A percentile compares a stretch with the other conserved stretches of the same genome.
phyloP scores from a whole-genome alignment of 2,329 filamentous ascomycete species.

The Clonostachys sp. region DNA sequence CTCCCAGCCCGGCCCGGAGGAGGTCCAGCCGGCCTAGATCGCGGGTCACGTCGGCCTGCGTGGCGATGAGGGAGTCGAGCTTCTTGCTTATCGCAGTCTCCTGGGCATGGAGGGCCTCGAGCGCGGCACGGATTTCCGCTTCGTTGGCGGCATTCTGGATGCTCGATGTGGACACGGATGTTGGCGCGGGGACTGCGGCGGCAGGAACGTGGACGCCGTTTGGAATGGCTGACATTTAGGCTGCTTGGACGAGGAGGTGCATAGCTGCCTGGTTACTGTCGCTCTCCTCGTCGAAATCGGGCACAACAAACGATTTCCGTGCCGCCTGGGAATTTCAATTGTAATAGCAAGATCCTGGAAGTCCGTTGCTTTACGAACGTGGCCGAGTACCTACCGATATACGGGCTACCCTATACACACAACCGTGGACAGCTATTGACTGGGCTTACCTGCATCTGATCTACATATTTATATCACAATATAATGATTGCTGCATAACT shows the following conservation, averaged over 20 bases:
- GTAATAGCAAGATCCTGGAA: not conserved
- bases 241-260: slow-evolving; percentile 28
- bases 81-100: slow-evolving; percentile 71
- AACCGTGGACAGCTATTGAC: too few species aligned
- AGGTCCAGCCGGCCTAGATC: slow-evolving; percentile 86
- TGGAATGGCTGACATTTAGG: slow-evolving; percentile 40
- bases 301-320: too few species aligned
- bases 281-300: slow-evolving; percentile 1
- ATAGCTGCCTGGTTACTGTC: slow-evolving; percentile 28
- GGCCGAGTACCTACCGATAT: too few species aligned
- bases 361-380: too few species aligned
- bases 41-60: slow-evolving; percentile 80
- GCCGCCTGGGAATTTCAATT: too few species aligned
- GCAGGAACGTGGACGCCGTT: slow-evolving; percentile 32
- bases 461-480: too few species aligned
- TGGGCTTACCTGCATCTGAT: too few species aligned
- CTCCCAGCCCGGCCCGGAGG: slow-evolving; percentile 79
- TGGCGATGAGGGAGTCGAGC: slow-evolving; percentile 72
- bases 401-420: too few species aligned
- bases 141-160: slow-evolving; percentile 71
- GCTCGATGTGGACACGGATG: slow-evolving; percentile 9
- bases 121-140: slow-evolving; percentile 72
- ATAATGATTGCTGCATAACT: too few species aligned
- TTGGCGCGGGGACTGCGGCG: slow-evolving; percentile 13
- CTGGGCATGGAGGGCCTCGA: slow-evolving; percentile 69